Percentiles rank a stretch among this genome's conserved stretches.
Conservation (phyloP, 805 yeast genomes). For the Lipomyces orientalis region DNA sequence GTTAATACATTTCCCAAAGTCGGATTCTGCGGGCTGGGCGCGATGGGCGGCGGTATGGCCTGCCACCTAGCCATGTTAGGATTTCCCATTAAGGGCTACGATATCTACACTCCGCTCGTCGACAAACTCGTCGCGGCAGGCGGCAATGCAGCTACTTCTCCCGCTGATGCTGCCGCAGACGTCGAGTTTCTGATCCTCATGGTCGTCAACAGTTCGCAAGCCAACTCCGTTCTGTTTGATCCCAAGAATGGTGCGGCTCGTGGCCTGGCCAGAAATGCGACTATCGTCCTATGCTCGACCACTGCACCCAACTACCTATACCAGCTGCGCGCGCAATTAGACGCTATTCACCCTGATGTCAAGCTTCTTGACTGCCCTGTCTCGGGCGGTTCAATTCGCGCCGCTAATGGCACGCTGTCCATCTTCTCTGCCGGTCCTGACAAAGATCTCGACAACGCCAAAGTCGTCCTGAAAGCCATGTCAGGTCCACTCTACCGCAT, state of each 20-base stretch:
- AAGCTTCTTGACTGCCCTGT: constrained; percentile 31
- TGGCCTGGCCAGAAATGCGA: constrained; percentile 22
- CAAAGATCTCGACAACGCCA: constrained; percentile 24
- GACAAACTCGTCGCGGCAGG: constrained; percentile 31
- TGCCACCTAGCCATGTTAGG: constrained; percentile 25
- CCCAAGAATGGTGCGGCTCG: constrained; percentile 23
- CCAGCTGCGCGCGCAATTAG: constrained; percentile 21
- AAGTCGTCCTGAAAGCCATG: constrained; percentile 25
- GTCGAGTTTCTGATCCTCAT: constrained; percentile 29
- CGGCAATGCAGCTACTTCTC: constrained; percentile 25
- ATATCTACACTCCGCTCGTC: constrained; percentile 24
- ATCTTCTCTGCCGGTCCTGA: constrained; percentile 33
- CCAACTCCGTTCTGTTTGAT: constrained; percentile 27
- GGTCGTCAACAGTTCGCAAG: constrained; percentile 33
- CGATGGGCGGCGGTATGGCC: constrained; percentile 36
- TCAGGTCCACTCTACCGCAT: constrained; percentile 29
- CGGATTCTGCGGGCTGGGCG: constrained; percentile 35
- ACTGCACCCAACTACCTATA: constrained; percentile 25
- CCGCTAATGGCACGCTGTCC: constrained; percentile 30
- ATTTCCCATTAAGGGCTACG: constrained; percentile 25
- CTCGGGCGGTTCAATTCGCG: constrained; percentile 33
- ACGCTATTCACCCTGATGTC: constrained; percentile 23
- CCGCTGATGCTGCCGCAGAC: constrained; percentile 29
- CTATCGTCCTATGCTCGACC: constrained; percentile 30
- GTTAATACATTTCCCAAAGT: constrained; percentile 19